Percentiles rank a stretch among this genome's conserved stretches.
phyloP scores from a whole-genome alignment of 257 asterid species.

The Solanum chilense region DNA sequence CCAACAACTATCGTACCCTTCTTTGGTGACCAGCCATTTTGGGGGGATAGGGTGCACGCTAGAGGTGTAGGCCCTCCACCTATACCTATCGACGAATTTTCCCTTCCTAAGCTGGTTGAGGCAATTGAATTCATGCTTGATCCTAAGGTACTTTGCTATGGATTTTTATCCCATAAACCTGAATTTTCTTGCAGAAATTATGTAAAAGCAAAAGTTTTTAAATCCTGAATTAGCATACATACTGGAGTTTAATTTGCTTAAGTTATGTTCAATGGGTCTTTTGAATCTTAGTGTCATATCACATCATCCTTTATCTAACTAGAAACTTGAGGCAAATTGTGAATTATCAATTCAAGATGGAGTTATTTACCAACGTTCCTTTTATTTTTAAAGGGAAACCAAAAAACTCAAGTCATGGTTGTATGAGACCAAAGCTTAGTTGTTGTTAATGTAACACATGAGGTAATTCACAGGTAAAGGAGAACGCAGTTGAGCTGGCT shows the following conservation, averaged over 20 bases:
- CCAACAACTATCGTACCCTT: constrained; percentile 85
- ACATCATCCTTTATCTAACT: neutral
- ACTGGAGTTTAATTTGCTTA: neutral
- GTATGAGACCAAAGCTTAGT: neutral
- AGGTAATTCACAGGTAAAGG: constrained; percentile 59
- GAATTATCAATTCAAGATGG: neutral
- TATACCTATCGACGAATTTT: constrained; percentile 78
- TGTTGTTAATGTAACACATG: neutral
- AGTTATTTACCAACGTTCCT: neutral
- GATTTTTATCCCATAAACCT: neutral
- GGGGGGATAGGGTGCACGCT: constrained; percentile 92
- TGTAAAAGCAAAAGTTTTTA: neutral
- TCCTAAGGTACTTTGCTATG: constrained; percentile 44
- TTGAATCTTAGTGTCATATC: neutral
- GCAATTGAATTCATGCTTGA: constrained; percentile 76
- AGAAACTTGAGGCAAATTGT: neutral
- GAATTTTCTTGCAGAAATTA: neutral
- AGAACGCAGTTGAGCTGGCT: constrained; percentile 73
- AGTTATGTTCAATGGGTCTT: neutral
- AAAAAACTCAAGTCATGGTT: neutral
- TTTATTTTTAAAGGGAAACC: neutral
- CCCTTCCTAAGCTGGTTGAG: constrained; percentile 52
- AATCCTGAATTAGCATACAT: neutral
- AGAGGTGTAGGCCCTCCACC: constrained; percentile 88
- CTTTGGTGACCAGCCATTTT: constrained; percentile 95